phyloP scores from a whole-genome alignment of 345 rosid genomes.

The Eucalyptus sp. region DNA sequence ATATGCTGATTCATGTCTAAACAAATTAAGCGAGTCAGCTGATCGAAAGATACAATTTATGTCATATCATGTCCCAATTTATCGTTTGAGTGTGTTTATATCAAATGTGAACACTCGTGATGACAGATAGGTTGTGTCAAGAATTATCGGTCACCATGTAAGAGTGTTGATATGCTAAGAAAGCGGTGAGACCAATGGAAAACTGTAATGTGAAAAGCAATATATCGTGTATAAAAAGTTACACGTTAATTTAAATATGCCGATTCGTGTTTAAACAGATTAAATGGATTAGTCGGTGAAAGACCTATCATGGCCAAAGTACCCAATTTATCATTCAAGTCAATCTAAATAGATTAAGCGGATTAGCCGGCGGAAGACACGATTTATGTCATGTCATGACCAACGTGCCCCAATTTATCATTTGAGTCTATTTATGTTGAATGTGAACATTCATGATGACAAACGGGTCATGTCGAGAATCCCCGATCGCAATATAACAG shows the following conservation, averaged over 20 bases:
- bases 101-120: too few relatives aligned
- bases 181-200: too few relatives aligned
- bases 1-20: neutral
- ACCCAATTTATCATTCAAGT: neutral
- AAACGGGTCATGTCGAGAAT: too few relatives aligned
- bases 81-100: neutral
- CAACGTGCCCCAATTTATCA: neutral
- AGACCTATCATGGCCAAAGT: neutral
- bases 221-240: too few relatives aligned
- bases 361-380: fast-evolving
- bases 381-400: neutral
- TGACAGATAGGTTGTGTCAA: neutral
- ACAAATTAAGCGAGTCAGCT: fast-evolving
- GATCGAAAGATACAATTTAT: fast-evolving
- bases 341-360: neutral
- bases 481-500: too few relatives aligned
- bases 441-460: neutral
- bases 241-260: too few relatives aligned
- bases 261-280: neutral
- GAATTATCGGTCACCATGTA: too few relatives aligned
- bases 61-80: neutral
- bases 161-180: too few relatives aligned
- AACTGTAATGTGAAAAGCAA: too few relatives aligned
- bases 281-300: fast-evolving
- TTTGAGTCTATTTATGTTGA: neutral